Conservation (phyloP, 768 basidiomycete genomes). For the Leucocoprinus sp. region DNA sequence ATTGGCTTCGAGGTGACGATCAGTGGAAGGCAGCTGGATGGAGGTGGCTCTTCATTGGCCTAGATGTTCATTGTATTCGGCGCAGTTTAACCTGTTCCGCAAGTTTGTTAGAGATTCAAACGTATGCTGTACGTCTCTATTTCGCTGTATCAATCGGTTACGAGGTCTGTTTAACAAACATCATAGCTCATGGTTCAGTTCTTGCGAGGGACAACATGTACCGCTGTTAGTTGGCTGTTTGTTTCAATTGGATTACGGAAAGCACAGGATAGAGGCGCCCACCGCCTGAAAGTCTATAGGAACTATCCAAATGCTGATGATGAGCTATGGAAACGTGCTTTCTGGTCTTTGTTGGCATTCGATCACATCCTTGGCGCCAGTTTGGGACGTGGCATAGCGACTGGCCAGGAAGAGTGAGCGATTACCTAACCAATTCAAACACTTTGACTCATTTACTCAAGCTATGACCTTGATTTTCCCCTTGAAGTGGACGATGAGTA, state of each 20-base stretch:
- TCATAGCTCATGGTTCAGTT: slow-evolving; percentile 49
- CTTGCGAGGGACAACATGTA: slow-evolving; percentile 38
- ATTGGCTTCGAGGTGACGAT: slow-evolving; percentile 16
- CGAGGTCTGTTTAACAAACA: neutral
- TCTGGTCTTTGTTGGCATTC: slow-evolving; percentile 60
- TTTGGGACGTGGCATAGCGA: slow-evolving; percentile 47
- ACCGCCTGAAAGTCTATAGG: slow-evolving; percentile 53
- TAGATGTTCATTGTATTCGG: slow-evolving; percentile 40
- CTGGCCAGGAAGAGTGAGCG: slow-evolving; percentile 61
- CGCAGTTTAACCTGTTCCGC: slow-evolving; percentile 48
- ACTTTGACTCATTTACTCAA: slow-evolving; percentile 21
- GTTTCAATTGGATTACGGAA: slow-evolving; percentile 50
- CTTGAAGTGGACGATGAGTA: slow-evolving; percentile 78
- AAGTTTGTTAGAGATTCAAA: slow-evolving; percentile 56
- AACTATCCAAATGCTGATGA: slow-evolving; percentile 41
- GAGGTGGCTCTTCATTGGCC: slow-evolving; percentile 37
- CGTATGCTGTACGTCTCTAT: slow-evolving; percentile 22
- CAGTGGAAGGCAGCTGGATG: slow-evolving; percentile 52
- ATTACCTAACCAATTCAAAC: neutral
- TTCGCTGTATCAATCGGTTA: neutral
- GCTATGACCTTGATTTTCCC: slow-evolving; percentile 77
- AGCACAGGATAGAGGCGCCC: slow-evolving; percentile 70
- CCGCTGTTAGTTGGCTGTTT: slow-evolving; percentile 46
- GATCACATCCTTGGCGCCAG: slow-evolving; percentile 48
- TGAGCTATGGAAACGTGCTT: slow-evolving; percentile 73